Base-by-base conservation (phyloP, 1,284 basidiomycete genomes). In the Apiotrichum porosum region DNA sequence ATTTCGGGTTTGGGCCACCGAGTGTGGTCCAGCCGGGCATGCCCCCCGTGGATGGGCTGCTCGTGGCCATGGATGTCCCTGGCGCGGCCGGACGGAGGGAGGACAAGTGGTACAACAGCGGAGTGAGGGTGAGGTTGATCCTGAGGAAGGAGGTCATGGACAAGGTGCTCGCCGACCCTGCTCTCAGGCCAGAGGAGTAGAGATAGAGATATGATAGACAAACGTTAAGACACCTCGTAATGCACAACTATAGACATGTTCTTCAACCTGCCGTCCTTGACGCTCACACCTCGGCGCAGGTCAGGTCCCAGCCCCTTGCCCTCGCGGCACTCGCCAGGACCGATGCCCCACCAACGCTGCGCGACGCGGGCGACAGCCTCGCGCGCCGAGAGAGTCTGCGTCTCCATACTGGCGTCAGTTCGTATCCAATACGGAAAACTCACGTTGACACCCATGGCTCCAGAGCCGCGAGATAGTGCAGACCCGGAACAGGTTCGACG, bases 391-490 rank as follows among this genome's bases (percentile, higher is more conserved):
- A 95, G 74, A 0, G 88, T 92, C 69, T 89, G 83, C 0, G 92
- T 94, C 72, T 97, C 91, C 91, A 95, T 93, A 9, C 68, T 70
- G 39, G 2, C 28, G 47, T 33, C 85, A 51, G 39, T 28, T 28
- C 17, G 6, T 2, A 3, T 86, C 13, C 19, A 39, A 12, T 14
- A 19, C 42, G 15, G 40, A 22, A 4, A 0, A 64, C 68, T 61
- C 50, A 70, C 68, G 69, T 71, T 23, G 52, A 58, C 12, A 80
- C 81, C 68, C 73, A 84, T 77, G 84, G 83, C 73, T 97, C 91
- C 60, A 94, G 85, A 0, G 88, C 81, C 56, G 92, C 93, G 37
- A 92, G 83, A 63, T 94, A 94, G 76, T 86, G 92, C 44, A 97
- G 52, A 3, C 85, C 84, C 38, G 79, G 75, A 47, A 83, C 83